Evolutionary conservation across 257 asterid genomes (phyloP).

Genomic region (Przewalskia tangutica): DNA sequence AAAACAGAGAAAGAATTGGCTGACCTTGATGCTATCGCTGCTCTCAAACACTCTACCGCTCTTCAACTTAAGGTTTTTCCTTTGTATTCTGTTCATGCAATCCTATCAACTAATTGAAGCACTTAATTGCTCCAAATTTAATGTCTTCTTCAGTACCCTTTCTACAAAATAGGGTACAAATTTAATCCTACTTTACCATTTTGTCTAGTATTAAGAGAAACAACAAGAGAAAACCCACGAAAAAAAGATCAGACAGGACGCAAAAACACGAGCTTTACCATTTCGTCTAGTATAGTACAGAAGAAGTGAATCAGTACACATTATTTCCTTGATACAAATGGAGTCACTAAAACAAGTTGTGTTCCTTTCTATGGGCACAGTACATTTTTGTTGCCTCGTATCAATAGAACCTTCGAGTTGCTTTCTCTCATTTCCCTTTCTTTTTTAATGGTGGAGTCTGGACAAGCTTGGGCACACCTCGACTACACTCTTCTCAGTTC

Average conservation of each 20-base stretch:
- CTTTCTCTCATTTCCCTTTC: neutral
- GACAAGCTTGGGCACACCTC: neutral
- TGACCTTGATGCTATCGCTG: constrained; percentile 71
- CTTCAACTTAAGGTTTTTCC: constrained; percentile 64
- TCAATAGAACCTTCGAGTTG: neutral
- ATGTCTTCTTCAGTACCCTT: too few species aligned
- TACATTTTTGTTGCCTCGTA: neutral
- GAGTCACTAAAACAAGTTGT: neutral
- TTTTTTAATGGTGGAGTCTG: neutral
- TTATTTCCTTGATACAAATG: neutral
- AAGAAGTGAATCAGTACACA: neutral
- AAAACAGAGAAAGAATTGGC: constrained; percentile 34
- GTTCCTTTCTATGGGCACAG: neutral
- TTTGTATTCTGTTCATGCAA: neutral
- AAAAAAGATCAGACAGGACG: neutral
- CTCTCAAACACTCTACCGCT: constrained; percentile 72
- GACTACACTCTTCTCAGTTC: neutral
- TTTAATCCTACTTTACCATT: too few species aligned
- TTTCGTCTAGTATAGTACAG: neutral
- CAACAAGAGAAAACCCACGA: neutral
- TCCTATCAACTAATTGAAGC: too few species aligned
- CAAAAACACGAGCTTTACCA: neutral
- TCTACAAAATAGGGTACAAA: too few species aligned
- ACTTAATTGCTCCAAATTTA: too few species aligned
- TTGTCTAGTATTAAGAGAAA: neutral